These are phyloP conservation scores for Sarcocystis neurona DNA, from an alignment of 169 alveolate species.

Conservation along the genomic window DNA sequence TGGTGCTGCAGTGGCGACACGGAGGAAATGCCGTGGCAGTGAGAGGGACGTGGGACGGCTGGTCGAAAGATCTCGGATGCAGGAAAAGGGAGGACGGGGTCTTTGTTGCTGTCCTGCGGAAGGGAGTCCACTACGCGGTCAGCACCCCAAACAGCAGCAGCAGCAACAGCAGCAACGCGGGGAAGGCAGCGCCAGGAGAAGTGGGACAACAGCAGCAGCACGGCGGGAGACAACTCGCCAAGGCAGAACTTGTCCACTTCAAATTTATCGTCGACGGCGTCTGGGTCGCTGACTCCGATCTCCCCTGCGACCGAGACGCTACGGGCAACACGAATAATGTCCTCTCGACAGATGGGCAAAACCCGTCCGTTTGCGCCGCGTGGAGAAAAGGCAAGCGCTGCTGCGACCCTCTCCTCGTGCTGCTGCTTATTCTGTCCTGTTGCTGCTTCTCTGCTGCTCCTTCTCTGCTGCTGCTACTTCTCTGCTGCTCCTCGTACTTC, in stretches of 20 bases:
- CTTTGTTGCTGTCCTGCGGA: background rate
- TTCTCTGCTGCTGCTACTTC: no score
- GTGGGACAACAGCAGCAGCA: background rate
- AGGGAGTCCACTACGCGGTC: constrained; percentile 22
- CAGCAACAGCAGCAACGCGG: background rate
- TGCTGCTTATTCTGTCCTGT: no score
- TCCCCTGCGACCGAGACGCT: constrained; percentile 76
- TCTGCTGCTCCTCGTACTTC: no score
- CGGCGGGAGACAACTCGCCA: background rate
- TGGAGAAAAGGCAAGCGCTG: background rate
- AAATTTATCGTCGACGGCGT: constrained; percentile 85
- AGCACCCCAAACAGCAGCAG: no score
- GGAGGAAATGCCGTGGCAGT: constrained; percentile 5
- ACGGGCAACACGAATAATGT: constrained; percentile 82
- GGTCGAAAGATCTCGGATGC: constrained; percentile 78
- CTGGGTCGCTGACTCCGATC: constrained; percentile 76
- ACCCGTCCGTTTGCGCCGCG: background rate
- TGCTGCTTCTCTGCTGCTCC: no score
- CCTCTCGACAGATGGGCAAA: background rate
- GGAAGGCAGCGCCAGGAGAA: background rate
- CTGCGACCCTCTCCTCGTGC: no score
- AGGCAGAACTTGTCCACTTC: constrained; percentile 51
- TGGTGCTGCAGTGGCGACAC: background rate
- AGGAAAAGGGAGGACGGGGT: constrained; percentile 29
- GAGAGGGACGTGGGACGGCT: constrained; percentile 79